phyloP scores from a whole-genome alignment of 352 stramenopile genomes.

The Globisporangium echinulatum region DNA sequence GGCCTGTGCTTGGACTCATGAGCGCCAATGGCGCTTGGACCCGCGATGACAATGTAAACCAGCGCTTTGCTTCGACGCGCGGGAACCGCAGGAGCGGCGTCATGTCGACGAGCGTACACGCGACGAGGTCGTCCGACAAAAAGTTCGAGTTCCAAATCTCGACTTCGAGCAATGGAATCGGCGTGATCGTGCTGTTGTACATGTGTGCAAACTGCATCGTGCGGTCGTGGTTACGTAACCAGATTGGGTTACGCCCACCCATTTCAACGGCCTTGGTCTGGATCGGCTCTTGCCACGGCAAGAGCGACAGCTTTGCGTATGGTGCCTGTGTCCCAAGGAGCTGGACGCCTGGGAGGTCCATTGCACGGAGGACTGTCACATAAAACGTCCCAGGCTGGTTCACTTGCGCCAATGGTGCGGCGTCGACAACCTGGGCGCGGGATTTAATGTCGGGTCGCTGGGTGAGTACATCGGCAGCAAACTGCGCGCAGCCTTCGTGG shows the following conservation, averaged over 20 bases:
- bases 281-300: slow-evolving; percentile 81
- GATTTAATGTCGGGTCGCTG: slow-evolving; percentile 50
- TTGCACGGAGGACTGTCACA: slow-evolving; percentile 64
- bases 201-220: slow-evolving; percentile 82
- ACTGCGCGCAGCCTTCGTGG: slow-evolving; percentile 70
- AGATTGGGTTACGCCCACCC: slow-evolving; percentile 67
- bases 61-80: slow-evolving; percentile 61
- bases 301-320: slow-evolving; percentile 67
- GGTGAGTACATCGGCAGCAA: slow-evolving; percentile 61
- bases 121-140: slow-evolving; percentile 72
- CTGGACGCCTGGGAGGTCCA: slow-evolving; percentile 62
- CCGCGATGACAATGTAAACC: slow-evolving; percentile 75
- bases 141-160: slow-evolving; percentile 87
- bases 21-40: slow-evolving; percentile 28
- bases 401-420: slow-evolving; percentile 38
- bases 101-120: slow-evolving; percentile 76
- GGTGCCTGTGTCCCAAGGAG: slow-evolving; percentile 57
- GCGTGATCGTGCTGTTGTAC: slow-evolving; percentile 86
- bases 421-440: slow-evolving; percentile 39
- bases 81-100: slow-evolving; percentile 72
- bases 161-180: slow-evolving; percentile 75
- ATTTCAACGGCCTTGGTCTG: slow-evolving; percentile 75
- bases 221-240: slow-evolving; percentile 68
- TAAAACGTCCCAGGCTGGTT: slow-evolving; percentile 75
- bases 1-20: slow-evolving; percentile 35